Percentiles rank a stretch among this genome's conserved stretches.
Evolutionary conservation across 2,329 filamentous ascomycete species (phyloP).

Genomic region (Aspergillus sp.): DNA sequence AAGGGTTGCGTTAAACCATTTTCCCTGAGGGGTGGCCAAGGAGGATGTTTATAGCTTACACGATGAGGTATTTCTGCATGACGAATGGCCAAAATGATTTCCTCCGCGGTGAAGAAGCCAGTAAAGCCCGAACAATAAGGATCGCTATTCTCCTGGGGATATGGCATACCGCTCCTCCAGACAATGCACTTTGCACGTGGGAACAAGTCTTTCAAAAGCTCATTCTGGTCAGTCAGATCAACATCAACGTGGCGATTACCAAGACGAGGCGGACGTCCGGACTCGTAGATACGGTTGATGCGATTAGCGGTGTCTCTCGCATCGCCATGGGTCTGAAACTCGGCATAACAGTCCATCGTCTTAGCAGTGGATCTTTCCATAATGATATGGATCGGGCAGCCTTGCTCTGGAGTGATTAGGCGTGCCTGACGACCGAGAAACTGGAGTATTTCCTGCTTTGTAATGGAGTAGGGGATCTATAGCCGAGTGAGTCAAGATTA

Average conservation of each 20-base stretch:
- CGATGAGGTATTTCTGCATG: constrained; percentile 51
- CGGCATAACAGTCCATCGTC: constrained; percentile 56
- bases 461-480: constrained; percentile 53
- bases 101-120: constrained; percentile 53
- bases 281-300: constrained; percentile 35
- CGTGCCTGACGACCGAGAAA: constrained; percentile 47
- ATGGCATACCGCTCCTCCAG: constrained; percentile 43
- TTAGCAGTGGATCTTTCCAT: constrained; percentile 60
- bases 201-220: constrained; percentile 53
- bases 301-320: constrained; percentile 40
- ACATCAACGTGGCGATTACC: constrained; percentile 51
- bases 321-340: constrained; percentile 41
- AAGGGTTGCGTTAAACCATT: constrained; percentile 1
- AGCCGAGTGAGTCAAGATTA: constrained; percentile 6
- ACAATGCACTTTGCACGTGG: constrained; percentile 51
- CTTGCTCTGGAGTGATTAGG: constrained; percentile 37
- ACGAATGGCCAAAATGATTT: constrained; percentile 47
- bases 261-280: constrained; percentile 43
- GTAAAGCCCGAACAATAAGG: constrained; percentile 51
- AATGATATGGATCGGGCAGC: constrained; percentile 55
- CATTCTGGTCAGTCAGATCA: constrained; percentile 47
- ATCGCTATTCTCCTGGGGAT: constrained; percentile 36
- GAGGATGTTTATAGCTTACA: constrained; percentile 36
- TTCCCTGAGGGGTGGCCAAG: not conserved
- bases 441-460: constrained; percentile 49